Base-by-base conservation (phyloP, 129 eudicot species). In the Pseudognaphalium luteoalbum region DNA sequence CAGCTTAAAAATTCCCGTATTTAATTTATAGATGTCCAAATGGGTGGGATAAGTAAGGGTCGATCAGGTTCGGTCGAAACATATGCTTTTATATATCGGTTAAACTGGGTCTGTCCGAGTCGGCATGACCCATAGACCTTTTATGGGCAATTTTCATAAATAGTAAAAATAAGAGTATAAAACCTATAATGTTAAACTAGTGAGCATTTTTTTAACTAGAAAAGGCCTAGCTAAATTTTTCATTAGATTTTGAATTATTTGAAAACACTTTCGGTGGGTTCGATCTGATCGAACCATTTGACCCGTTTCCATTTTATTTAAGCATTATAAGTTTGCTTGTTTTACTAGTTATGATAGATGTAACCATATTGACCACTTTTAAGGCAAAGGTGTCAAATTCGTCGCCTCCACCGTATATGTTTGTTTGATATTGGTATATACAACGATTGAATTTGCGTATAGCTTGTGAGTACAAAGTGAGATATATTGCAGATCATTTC, bases 11-110 rank as follows among this genome's bases (percentile, higher is more conserved):
- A 25, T 25, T 25, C 28, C 28, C 28, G 28, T 25, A 25, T 25
- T 25, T 25, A 0, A 25, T 25, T 25, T 25, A 25, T 25, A 25
- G 28, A 25, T 25, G 28, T 25, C 28, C 28, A 25, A 25, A 25
- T 75, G 61, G 60, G 11, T 21, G 21, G 71, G 71, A 62, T 75
- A 32, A 65, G 72, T 51, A 51, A 25, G 28, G 63, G 66, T 66
- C 71, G 51, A 17, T 33, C 4, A n/a, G 56, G 65, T 51, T 33
- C 35, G 5, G 29, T 67, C 54, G 54, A 33, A 65, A 12, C 6
- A 37, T 41, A 9, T 11, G 19, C 0, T 74, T 47, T 32, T 62
- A 29, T 3, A 7, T 39, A 2, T 39, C 10, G 28, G 72, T 64
- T 63, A 12, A 62, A 17, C n/a, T 50, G 58, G 62, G 51, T 47